Conservation (phyloP, 2,329 filamentous ascomycete species). For the Fusarium setosum region DNA sequence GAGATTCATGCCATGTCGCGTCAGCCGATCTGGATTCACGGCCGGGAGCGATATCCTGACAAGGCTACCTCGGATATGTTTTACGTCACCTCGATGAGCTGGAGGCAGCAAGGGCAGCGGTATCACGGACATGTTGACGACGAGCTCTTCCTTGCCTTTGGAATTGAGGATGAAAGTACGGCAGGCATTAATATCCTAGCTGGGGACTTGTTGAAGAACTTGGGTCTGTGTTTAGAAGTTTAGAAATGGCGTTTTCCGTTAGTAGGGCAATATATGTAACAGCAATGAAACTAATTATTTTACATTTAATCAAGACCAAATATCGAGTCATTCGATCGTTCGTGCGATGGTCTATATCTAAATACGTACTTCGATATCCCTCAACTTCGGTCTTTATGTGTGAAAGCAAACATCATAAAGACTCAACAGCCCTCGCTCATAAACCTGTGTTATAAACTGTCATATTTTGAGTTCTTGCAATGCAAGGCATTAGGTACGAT, state of each 20-base stretch:
- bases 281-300: too few relatives aligned
- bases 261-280: too few relatives aligned
- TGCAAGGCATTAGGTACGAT: too few relatives aligned
- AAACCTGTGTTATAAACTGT: too few relatives aligned
- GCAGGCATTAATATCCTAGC: slow-evolving; percentile 64
- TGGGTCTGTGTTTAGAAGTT: slow-evolving; percentile 38
- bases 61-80: slow-evolving; percentile 62
- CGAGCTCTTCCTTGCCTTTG: slow-evolving; percentile 65
- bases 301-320: too few relatives aligned
- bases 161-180: slow-evolving; percentile 62
- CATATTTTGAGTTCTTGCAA: too few relatives aligned
- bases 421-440: too few relatives aligned
- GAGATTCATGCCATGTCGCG: slow-evolving; percentile 60
- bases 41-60: slow-evolving; percentile 51
- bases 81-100: slow-evolving; percentile 67
- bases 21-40: slow-evolving; percentile 67
- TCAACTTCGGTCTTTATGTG: too few relatives aligned
- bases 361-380: too few relatives aligned
- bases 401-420: too few relatives aligned
- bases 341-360: too few relatives aligned
- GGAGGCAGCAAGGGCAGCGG: slow-evolving; percentile 58
- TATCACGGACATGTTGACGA: slow-evolving; percentile 70
- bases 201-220: slow-evolving; percentile 58
- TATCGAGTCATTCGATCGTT: too few relatives aligned
- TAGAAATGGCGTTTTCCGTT: not conserved